Base-by-base conservation (phyloP, 2,329 filamentous ascomycete genomes). In the Fusarium protoensiforme region DNA sequence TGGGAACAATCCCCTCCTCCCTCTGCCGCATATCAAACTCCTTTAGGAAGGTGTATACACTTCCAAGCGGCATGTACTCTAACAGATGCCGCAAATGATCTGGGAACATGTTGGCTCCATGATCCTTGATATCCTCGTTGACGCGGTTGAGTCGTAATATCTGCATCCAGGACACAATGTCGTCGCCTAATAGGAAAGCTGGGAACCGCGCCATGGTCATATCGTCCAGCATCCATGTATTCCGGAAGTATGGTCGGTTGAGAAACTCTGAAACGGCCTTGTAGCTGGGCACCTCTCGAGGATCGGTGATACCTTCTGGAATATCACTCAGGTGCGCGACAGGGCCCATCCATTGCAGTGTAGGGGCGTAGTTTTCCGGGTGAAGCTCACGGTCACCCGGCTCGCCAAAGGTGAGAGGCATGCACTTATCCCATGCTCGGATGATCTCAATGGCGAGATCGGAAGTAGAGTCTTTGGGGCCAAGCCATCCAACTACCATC, bases 131-230 rank as follows among this genome's bases (percentile, higher is more conserved):
- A 2, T 76, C 74, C 16, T 76, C 74, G 11, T 76, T 76, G 33
- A 76, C 74, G 11, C 74, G 74, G 41, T 76, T 76, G n/a, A 76
- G 56, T 5, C 74, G 69, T 3, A 76, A 48, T 27, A 76, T 71
- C 64, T 76, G 74, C 74, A 76, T 76, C 74, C 74, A 76, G 22
- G 72, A 73, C n/a, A 76, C 74, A 9, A 76, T 76, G 0, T 74
- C 74, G 20, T 76, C 74, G 7, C 65, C 74, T 7, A 76, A 59
- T 65, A 76, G 67, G 7, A 76, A 76, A 2, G 74, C 67, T 2
- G 74, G 74, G 35, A 76, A 76, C 7, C 57, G 62, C 5, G 74
- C 74, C 64, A 72, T 71, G 11, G 74, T 69, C 6, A 76, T 76
- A 36, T 76, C 74, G 11, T 76, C 74, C 5, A 76, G 74, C 1